Base-by-base conservation (phyloP, 2,329 filamentous ascomycete species). In the Fusarium miscanthi region DNA sequence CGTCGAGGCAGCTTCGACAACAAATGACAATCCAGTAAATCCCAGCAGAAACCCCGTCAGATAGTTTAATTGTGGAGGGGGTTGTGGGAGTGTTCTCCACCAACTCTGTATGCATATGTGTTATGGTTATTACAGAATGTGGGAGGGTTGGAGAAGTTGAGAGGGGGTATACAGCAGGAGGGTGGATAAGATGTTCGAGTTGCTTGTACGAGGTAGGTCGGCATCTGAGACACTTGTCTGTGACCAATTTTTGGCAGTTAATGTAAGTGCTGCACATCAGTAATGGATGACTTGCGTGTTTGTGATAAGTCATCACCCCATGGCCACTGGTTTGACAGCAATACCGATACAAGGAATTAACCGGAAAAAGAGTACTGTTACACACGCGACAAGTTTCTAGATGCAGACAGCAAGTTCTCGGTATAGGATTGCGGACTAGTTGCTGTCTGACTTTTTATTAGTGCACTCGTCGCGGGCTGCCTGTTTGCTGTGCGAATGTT, bases 101-200 rank as follows among this genome's bases (percentile, higher is more conserved):
- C 48, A 43, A 46, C 21, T 46, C 53, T 64, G 63, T 61, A 75
- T 64, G 73, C 68, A 75, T 74, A 72, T 68, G 61, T 52, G 59
- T 75, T 75, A 72, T 75, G 73, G 73, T 75, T 75, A 75, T 74
- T 59, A 31, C 33, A 27, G 37, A 41, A 59, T 59, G 43, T 48
- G 53, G 30, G 49, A 51, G 41, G 56, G 41, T 37, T 48, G 42
- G 60, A 35, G 58, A 60, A 38, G 25, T 38, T 25, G 37, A 41
- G 45, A 42, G 33, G 52, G 60, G 53, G 38, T 27, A 41, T 17
- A 23, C 31, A n/a, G 27, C 17, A 58, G 35, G 30, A 33, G 56
- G 27, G 33, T n/a, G 37, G 33, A 41, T 23, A 33, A 30, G 25
- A 31, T n/a, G 11, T 23, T 54, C 30, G 46, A 33, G 48, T 37